Evolutionary conservation across 2,329 filamentous ascomycete species (phyloP).

Genomic region (Boeremia exigua): DNA sequence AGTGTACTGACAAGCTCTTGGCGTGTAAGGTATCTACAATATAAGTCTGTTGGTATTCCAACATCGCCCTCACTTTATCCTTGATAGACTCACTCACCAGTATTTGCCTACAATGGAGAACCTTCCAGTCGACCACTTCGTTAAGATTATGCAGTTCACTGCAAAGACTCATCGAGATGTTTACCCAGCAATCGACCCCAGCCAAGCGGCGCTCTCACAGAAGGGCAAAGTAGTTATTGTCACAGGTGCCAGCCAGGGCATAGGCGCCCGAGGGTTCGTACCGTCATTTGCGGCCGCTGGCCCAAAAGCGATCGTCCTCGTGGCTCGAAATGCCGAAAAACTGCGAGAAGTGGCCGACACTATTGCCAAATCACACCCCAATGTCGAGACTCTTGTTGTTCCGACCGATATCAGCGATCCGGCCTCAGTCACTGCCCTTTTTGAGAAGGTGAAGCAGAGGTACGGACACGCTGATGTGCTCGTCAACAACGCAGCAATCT

Average conservation of each 20-base stretch:
- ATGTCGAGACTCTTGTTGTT: conserved; percentile 39
- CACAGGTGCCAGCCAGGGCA: conserved; percentile 52
- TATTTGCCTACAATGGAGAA: conserved; percentile 17
- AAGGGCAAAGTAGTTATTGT: conserved; percentile 49
- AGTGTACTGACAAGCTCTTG: too few species aligned
- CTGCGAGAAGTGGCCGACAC: conserved; percentile 36
- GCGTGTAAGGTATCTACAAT: too few species aligned
- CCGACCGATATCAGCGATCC: conserved; percentile 39
- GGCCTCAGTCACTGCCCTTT: conserved; percentile 27
- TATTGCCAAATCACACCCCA: conserved; percentile 36
- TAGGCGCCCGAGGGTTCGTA: conserved; percentile 46
- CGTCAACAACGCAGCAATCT: conserved; percentile 28
- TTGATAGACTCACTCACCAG: background rate
- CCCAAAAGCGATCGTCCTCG: conserved; percentile 45
- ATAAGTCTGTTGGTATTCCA: too few species aligned
- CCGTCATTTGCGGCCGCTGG: conserved; percentile 47
- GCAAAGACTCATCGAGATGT: conserved; percentile 39
- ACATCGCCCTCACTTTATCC: too few species aligned
- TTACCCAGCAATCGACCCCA: conserved; percentile 52
- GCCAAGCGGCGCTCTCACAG: conserved; percentile 37
- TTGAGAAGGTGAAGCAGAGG: conserved; percentile 27
- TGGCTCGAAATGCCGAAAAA: conserved; percentile 35
- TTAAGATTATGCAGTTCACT: conserved; percentile 24
- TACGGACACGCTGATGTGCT: conserved; percentile 33
- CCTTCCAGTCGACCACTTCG: conserved; percentile 25